Percentiles rank a stretch among this genome's conserved stretches.
Evolutionary conservation across 2,329 filamentous ascomycete genomes (phyloP).

Genomic region (Alternaria triticina): DNA sequence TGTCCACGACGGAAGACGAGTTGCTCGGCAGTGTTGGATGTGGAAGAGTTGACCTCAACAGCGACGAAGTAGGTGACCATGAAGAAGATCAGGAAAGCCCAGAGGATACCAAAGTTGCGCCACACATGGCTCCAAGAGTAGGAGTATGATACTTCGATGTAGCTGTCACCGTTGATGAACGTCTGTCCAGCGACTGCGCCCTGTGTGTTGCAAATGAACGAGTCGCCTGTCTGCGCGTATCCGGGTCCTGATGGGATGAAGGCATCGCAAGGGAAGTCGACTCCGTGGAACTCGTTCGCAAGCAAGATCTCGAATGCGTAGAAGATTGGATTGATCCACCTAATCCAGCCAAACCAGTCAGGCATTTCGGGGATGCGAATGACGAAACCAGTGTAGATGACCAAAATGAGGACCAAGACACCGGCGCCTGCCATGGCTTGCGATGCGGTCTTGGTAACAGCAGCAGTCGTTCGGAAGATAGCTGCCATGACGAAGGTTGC

Average conservation of each 20-base stretch:
- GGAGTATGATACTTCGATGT: conserved; percentile 34
- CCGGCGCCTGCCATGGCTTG: conserved; percentile 63
- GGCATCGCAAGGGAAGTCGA: conserved; percentile 41
- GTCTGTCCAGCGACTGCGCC: conserved; percentile 49
- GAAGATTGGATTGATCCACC: conserved; percentile 74
- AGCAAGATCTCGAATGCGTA: conserved; percentile 82
- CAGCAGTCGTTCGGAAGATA: conserved; percentile 79
- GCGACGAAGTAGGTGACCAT: conserved; percentile 67
- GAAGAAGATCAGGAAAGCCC: conserved; percentile 70
- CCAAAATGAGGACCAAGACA: conserved; percentile 66
- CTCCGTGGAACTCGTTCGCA: conserved; percentile 69
- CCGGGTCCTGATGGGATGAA: conserved; percentile 50
- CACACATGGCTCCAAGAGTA: conserved; percentile 55
- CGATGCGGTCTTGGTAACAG: conserved; percentile 70
- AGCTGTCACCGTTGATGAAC: conserved; percentile 50
- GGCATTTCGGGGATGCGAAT: conserved; percentile 67
- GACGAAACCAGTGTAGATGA: conserved; percentile 72
- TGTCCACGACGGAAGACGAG: conserved; percentile 66
- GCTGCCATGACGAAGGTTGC: conserved; percentile 76
- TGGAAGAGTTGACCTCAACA: conserved; percentile 69
- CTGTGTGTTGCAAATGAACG: conserved; percentile 47
- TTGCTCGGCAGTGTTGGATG: conserved; percentile 69
- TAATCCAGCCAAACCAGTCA: conserved; percentile 49
- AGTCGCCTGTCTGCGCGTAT: conserved; percentile 27
- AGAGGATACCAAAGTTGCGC: conserved; percentile 69